Percentiles rank a stretch among this genome's conserved stretches.
Conservation (phyloP, 2,329 filamentous ascomycete species). For the Colletotrichum lindemuthianum region DNA sequence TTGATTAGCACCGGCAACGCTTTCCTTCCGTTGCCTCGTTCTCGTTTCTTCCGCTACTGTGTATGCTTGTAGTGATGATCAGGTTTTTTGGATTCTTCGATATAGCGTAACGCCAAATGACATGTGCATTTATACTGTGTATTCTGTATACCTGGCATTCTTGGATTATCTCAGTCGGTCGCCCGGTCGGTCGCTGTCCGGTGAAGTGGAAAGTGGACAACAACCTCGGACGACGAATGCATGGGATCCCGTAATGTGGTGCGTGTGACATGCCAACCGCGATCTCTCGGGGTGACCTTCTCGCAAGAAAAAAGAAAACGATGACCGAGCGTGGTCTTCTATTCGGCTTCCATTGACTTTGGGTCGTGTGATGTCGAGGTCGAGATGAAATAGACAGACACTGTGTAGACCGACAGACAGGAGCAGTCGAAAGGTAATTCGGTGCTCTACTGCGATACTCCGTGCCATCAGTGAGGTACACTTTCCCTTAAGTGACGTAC, state of each 20-base stretch:
- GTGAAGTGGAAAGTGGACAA: constrained; percentile 14
- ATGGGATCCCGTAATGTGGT: constrained; percentile 26
- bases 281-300: not conserved
- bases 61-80: not conserved
- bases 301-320: not conserved
- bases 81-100: not conserved
- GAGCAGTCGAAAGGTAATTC: no score
- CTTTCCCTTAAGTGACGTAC: no score
- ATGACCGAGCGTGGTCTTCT: constrained; percentile 13
- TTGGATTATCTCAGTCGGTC: not conserved
- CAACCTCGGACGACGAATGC: constrained; percentile 31
- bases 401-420: no score
- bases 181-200: not conserved
- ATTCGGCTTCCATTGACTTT: constrained; percentile 9
- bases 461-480: no score
- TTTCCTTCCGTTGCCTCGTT: constrained; percentile 15
- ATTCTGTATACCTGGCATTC: not conserved
- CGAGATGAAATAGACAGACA: no score
- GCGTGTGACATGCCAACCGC: constrained; percentile 7
- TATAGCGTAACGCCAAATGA: not conserved
- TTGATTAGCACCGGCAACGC: constrained; percentile 4
- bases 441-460: no score
- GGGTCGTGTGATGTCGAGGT: not conserved
- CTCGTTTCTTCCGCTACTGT: constrained; percentile 7
- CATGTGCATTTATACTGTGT: not conserved